These are phyloP conservation scores for Scleroderma bovista DNA, from an alignment of 768 basidiomycete genomes.

Conservation along the genomic window DNA sequence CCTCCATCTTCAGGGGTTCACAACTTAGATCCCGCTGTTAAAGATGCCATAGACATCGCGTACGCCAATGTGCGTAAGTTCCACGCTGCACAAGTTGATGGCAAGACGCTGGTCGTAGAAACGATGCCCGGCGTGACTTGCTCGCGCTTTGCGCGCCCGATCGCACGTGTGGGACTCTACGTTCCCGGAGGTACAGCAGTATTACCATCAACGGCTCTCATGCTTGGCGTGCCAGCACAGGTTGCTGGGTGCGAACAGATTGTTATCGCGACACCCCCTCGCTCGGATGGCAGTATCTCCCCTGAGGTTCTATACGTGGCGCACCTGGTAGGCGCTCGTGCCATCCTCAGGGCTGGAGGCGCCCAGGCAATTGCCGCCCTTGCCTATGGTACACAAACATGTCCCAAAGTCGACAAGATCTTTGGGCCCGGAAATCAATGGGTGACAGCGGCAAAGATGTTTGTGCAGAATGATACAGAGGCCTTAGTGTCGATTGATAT, in stretches of 20 bases:
- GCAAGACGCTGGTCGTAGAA: conserved; percentile 71
- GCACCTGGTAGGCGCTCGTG: conserved; percentile 81
- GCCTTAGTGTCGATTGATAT: conserved; percentile 97
- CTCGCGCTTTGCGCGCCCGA: conserved; percentile 91
- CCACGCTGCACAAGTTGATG: conserved; percentile 82
- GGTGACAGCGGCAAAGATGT: conserved; percentile 99
- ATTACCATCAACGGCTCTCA: conserved; percentile 92
- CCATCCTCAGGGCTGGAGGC: conserved; percentile 91
- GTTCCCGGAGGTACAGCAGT: conserved; percentile 97
- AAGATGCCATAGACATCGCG: conserved; percentile 80
- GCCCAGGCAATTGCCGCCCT: conserved; percentile 95
- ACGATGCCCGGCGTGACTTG: conserved; percentile 99
- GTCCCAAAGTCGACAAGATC: conserved; percentile 98
- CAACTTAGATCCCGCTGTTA: conserved; percentile 56
- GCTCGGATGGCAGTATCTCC: conserved; percentile 86
- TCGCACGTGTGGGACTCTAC: conserved; percentile 93
- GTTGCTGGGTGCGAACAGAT: conserved; percentile 92
- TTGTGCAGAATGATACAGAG: conserved; percentile 97
- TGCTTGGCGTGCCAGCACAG: conserved; percentile 97
- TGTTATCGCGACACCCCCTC: conserved; percentile 93
- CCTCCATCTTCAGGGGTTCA: conserved; percentile 37
- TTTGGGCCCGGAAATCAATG: conserved; percentile 99
- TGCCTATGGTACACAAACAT: conserved; percentile 93
- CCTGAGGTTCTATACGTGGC: conserved; percentile 99
- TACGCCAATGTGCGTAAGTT: conserved; percentile 90